These are phyloP conservation scores for Colletotrichum caudatum DNA, from an alignment of 2,329 filamentous ascomycete genomes.

Conservation along the genomic window DNA sequence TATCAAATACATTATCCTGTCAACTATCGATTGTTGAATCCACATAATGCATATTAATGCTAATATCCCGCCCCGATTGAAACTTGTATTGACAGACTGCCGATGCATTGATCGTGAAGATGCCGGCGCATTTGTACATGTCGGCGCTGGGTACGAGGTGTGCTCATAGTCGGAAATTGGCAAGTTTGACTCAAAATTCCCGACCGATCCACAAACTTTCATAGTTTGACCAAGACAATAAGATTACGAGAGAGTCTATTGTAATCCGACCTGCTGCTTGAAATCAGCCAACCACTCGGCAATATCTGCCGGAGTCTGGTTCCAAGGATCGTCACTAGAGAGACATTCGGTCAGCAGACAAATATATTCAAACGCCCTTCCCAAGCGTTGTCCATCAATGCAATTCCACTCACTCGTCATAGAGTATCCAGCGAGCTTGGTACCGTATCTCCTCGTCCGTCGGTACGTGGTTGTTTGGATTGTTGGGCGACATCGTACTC, in stretches of 20 bases:
- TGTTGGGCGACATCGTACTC: conserved; percentile 49
- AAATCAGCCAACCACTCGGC: conserved; percentile 34
- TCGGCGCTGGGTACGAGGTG: neutral
- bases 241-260: neutral
- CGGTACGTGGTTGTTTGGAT: conserved; percentile 48
- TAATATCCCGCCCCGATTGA: neutral
- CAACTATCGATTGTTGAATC: too few relatives aligned
- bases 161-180: neutral
- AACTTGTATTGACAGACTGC: too few relatives aligned
- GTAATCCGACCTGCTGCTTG: conserved; percentile 20
- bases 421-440: conserved; percentile 51
- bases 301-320: conserved; percentile 39
- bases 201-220: neutral
- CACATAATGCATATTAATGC: too few relatives aligned
- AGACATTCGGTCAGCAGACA: neutral
- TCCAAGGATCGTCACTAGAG: conserved; percentile 39
- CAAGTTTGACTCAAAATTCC: neutral
- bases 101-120: neutral
- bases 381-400: neutral
- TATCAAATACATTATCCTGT: too few relatives aligned
- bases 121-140: neutral
- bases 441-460: conserved; percentile 52
- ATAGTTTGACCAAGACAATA: neutral
- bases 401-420: conserved; percentile 45
- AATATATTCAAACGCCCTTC: neutral